Evolutionary conservation across 2,329 filamentous ascomycete genomes (phyloP), one percentile per base, ranked within the genome.

Genomic region (Aspergillus brunneoviolaceus): DNA sequence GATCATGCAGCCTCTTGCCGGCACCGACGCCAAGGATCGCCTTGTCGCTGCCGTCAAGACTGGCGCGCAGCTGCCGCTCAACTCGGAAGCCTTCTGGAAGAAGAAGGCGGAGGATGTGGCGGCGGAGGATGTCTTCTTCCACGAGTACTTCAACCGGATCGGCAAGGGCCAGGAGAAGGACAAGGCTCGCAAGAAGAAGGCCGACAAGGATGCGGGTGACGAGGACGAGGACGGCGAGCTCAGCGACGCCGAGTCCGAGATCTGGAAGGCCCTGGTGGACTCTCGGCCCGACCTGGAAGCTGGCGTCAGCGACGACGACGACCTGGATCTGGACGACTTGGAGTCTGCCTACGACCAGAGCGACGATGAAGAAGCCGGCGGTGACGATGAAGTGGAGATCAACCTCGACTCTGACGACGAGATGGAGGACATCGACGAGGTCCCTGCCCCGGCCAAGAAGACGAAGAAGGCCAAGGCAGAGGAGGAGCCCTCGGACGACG

Each of bases 41-140:
- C 79, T 91, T 57, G 80, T 91, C 60, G 83, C 82, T 56, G 78
- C 84, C 39, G 61, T 84, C 84, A 65, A 85, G 82, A 69, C 83
- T 81, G 63, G 84, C 80, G 75, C 83, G 82, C 52, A 85, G 79
- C 73, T 87, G 81, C 84, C 87, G 2, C 83, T 99, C 75, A 99
- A 99, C 77, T 89, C 89, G 1, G 90, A 96, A 63, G 82, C 86
- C 3, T 99, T 99, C 82, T 96, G 92, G 91, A 89, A 88, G 70
- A 92, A 91, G 85, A 93, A 92, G 79, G 83, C 85, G n/a, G 88
- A 92, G 64, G 88, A 98, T 57, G 89, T 99, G 49, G 88, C 90
- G 3, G 91, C 88, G 0, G 93, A 99, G 66, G 95, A 99, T 73
- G 90, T 92, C 45, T 99, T 99, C 85, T 99, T 99, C 85, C 95